Conservation (phyloP, 129 eudicot genomes). For the Helianthus tuberosus region DNA sequence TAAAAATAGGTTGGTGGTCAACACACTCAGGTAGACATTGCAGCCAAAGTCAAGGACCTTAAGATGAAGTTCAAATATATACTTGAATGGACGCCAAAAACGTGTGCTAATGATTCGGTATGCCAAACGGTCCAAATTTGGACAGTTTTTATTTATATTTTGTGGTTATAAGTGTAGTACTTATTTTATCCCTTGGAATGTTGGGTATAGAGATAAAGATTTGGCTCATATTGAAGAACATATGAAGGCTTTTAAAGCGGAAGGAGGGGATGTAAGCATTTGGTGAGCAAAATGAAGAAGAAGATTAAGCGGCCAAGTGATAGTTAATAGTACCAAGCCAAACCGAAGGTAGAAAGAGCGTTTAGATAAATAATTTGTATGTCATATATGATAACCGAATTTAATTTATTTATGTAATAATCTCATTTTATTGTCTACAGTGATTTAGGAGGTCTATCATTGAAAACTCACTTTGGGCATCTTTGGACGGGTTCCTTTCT, state of each 20-base stretch:
- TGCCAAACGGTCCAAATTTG: constrained; percentile 21
- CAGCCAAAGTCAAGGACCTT: constrained; percentile 84
- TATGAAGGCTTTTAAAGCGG: constrained; percentile 83
- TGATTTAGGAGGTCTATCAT: no score
- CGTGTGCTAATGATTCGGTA: constrained; percentile 92
- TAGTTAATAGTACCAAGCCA: no score
- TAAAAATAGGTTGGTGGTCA: constrained; percentile 68
- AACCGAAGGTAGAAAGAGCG: no score
- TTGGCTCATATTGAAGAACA: constrained; percentile 98
- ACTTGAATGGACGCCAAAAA: constrained; percentile 95
- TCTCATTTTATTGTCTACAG: no score
- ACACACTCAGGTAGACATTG: constrained; percentile 69
- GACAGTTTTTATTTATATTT: no score
- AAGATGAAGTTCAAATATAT: constrained; percentile 88
- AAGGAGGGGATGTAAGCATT: constrained; percentile 89
- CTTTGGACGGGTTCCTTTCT: no score
- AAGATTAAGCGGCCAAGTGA: no score
- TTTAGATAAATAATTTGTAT: no score
- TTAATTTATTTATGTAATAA: no score
- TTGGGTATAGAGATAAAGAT: constrained; percentile 96
- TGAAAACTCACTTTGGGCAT: no score
- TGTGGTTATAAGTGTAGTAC: no score
- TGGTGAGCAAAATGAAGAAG: neutral
- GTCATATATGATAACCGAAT: no score
- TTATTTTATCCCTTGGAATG: constrained; percentile 33